Conservation (phyloP, 2,329 filamentous ascomycete species). For the Cordyceps fumosorosea region DNA sequence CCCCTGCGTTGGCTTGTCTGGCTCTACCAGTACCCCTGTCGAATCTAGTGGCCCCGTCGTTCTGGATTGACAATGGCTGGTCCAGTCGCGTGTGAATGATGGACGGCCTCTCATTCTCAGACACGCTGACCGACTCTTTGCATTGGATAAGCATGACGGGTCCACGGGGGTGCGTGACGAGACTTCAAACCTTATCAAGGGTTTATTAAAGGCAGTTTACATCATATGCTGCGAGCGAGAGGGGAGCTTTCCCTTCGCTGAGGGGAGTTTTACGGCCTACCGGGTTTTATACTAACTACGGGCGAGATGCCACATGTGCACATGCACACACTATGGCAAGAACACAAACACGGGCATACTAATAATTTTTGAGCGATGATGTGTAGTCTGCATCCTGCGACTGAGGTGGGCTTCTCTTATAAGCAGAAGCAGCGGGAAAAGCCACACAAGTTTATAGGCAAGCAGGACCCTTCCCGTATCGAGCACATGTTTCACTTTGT, state of each 20-base stretch:
- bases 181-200: not conserved
- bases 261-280: not conserved
- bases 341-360: not conserved
- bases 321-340: not conserved
- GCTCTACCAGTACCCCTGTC: not conserved
- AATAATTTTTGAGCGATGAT: not conserved
- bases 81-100: not conserved
- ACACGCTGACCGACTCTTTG: slow-evolving; percentile 10
- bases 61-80: not conserved
- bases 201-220: not conserved
- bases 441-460: not conserved
- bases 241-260: not conserved
- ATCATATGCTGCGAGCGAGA: slow-evolving; percentile 6
- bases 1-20: not conserved
- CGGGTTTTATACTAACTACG: too few relatives aligned
- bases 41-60: not conserved
- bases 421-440: not conserved
- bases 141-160: not conserved
- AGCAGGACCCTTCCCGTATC: not conserved
- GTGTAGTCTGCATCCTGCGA: too few relatives aligned
- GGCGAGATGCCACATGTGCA: not conserved
- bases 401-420: too few relatives aligned
- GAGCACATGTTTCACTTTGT: not conserved
- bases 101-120: not conserved
- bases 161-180: not conserved